phyloP scores from a whole-genome alignment of 441 rosid species.

The Adansonia madagascariensis region DNA sequence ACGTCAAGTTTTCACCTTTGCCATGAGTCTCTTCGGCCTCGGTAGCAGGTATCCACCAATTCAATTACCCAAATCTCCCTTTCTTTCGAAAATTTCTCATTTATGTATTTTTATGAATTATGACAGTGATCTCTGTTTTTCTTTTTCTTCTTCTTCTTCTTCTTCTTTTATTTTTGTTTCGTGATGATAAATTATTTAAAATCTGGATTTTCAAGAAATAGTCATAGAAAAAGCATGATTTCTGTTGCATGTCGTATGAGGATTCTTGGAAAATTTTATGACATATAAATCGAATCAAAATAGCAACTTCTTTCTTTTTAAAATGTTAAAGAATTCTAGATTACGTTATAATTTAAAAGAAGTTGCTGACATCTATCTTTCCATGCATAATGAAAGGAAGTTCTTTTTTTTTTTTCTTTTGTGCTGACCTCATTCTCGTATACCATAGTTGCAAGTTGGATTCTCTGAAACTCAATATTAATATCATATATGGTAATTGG shows the following conservation, averaged over 20 bases:
- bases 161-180: not conserved
- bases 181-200: no score
- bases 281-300: not conserved
- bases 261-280: not conserved
- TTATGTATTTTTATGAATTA: no score
- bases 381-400: not conserved
- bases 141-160: not conserved
- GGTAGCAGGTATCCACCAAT: not conserved
- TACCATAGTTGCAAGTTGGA: not conserved
- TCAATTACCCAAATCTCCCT: not conserved
- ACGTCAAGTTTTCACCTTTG: not conserved
- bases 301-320: not conserved
- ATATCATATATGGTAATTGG: not conserved
- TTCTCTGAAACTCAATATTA: not conserved
- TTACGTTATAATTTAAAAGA: not conserved
- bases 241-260: not conserved
- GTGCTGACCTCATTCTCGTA: not conserved
- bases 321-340: not conserved
- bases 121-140: not conserved
- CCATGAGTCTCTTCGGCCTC: conserved; percentile 6
- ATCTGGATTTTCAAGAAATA: not conserved
- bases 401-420: not conserved
- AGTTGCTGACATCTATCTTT: not conserved
- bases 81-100: not conserved
- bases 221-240: not conserved